Evolutionary conservation across 345 rosid species (phyloP).

Genomic region (Stellera chamaejasme): DNA sequence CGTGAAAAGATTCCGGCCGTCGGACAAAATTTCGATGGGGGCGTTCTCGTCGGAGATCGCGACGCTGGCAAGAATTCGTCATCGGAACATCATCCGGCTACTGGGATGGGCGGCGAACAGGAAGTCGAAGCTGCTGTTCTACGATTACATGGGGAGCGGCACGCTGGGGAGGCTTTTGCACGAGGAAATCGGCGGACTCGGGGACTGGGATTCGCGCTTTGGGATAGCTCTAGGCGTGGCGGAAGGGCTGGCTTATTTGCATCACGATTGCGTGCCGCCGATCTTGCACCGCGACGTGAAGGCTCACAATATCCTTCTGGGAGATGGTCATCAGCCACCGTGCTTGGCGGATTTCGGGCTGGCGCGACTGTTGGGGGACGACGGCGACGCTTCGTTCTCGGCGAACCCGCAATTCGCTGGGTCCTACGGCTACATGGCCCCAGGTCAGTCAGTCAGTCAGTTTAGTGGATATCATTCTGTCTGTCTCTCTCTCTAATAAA

Average conservation of each 20-base stretch:
- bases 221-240: constrained; percentile 70
- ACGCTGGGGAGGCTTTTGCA: constrained; percentile 55
- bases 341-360: constrained; percentile 88
- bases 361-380: constrained; percentile 55
- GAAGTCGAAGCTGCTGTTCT: constrained; percentile 56
- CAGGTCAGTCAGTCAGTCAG: constrained; percentile 33
- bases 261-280: constrained; percentile 77
- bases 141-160: constrained; percentile 65
- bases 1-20: constrained; percentile 54
- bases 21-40: constrained; percentile 38
- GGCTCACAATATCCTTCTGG: constrained; percentile 62
- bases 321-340: constrained; percentile 47
- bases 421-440: constrained; percentile 94
- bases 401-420: constrained; percentile 64
- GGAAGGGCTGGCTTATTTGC: constrained; percentile 73
- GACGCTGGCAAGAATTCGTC: constrained; percentile 73
- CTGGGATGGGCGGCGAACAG: constrained; percentile 78
- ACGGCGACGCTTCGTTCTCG: constrained; percentile 29
- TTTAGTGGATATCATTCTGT: not conserved
- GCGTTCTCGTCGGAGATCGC: constrained; percentile 74
- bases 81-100: constrained; percentile 74
- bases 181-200: constrained; percentile 23
- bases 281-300: constrained; percentile 88
- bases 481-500: not conserved
- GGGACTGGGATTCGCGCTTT: constrained; percentile 69